Evolutionary conservation across 208 protist genomes (phyloP), one percentile per base, ranked within the genome.

Genomic region (Leishmania turanica): DNA sequence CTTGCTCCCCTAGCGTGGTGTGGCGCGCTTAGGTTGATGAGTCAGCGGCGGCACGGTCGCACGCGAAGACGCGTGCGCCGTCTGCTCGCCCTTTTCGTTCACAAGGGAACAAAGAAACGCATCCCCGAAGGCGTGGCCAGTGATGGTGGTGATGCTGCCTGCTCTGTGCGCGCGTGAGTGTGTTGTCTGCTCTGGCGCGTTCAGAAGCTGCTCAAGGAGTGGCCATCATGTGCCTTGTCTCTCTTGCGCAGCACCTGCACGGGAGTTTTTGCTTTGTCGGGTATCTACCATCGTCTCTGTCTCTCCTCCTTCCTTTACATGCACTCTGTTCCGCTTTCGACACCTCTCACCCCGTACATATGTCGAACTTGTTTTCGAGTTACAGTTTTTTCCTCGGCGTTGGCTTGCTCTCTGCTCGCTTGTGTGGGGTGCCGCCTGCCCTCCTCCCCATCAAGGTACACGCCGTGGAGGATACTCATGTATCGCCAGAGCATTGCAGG

Each of bases 401-500:
- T 73, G 69, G 42, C 45, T 31, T 34, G n/a, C 8, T 21, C 42
- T 73, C 34, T 19, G 3, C 3, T 62, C 17, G 13, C 51, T 76
- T 62, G 13, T 27, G n/a, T 56, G n/a, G 45, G 24, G 72, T 76
- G 19, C 51, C 21, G 53, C 53, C 34, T 27, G 24, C 34, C 31
- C n/a, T 42, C 51, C 51, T 45, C 47, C 21, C 17, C 19, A 42
- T 58, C 34, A 40, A 27, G 47, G 7, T 45, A 54, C 1, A 45
- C 47, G n/a, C n/a, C 19, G 51, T 27, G 45, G 72, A 31, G 31
- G 31, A 13, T 76, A 45, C 72, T 40, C 11, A 97, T 97, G 95
- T 96, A 96, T 77, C 92, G 93, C 45, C 87, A 96, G 49, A 94
- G 75, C 40, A 74, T 97, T 45, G 64, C 95, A 6, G 95, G 92